These are phyloP conservation scores for Trichoderma sp. DNA, from an alignment of 2,329 filamentous ascomycete genomes.

Conservation along the genomic window DNA sequence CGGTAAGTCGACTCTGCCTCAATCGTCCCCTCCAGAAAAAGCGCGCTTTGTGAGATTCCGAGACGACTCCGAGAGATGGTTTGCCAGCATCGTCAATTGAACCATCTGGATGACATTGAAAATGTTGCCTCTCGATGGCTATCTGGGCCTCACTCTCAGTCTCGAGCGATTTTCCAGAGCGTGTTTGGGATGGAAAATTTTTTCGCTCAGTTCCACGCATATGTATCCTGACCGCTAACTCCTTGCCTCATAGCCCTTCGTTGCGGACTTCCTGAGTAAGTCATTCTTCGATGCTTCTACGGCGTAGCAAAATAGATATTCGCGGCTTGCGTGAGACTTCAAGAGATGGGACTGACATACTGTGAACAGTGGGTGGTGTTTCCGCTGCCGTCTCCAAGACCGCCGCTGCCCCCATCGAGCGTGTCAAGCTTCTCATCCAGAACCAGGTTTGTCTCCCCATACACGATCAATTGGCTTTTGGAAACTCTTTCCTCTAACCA, in stretches of 20 bases:
- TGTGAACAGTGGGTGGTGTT: constrained; percentile 89
- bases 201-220: constrained; percentile 13
- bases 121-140: constrained; percentile 1
- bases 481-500: constrained; percentile 36
- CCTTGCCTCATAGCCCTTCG: constrained; percentile 68
- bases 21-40: constrained; percentile 35
- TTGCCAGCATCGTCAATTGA: constrained; percentile 30
- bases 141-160: not conserved
- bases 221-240: constrained; percentile 24
- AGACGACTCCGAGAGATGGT: constrained; percentile 15
- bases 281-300: constrained; percentile 40
- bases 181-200: constrained; percentile 16
- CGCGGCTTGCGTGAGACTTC: constrained; percentile 21
- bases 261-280: constrained; percentile 99
- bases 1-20: constrained; percentile 52
- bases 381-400: constrained; percentile 99
- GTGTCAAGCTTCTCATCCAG: constrained; percentile 99
- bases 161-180: not conserved
- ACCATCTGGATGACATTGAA: constrained; percentile 9
- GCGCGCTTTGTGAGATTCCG: constrained; percentile 21
- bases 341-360: constrained; percentile 27
- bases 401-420: constrained; percentile 98
- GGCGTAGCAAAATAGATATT: not conserved
- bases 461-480: not conserved
- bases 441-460: constrained; percentile 79